phyloP scores from a whole-genome alignment of 352 stramenopile genomes.

The Pilasporangium apinafurcum region DNA sequence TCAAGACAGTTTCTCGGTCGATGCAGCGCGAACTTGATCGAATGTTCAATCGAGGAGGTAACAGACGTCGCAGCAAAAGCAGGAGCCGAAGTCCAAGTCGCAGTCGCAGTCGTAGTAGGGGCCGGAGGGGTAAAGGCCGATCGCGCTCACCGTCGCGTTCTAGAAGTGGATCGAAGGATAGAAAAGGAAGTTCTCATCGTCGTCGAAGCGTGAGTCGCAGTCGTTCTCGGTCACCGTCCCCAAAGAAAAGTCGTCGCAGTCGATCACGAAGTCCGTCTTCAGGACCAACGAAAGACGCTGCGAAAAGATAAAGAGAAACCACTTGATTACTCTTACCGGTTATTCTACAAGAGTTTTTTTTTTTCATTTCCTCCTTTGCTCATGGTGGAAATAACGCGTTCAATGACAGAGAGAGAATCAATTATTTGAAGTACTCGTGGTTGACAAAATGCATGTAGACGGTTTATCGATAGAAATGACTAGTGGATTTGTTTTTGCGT shows the following conservation, averaged over 20 bases:
- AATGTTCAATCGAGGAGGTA: constrained; percentile 69
- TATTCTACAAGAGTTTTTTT: neutral
- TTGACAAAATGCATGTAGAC: too few species aligned
- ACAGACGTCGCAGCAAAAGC: constrained; percentile 31
- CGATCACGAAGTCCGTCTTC: constrained; percentile 36
- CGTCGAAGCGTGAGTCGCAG: constrained; percentile 34
- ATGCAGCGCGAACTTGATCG: constrained; percentile 84
- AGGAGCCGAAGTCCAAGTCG: constrained; percentile 40
- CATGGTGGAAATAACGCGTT: too few species aligned
- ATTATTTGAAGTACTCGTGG: too few species aligned
- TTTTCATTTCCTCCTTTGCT: too few species aligned
- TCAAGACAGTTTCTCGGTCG: constrained; percentile 84
- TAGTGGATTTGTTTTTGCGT: too few species aligned
- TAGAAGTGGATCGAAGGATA: constrained; percentile 32
- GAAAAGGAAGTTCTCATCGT: constrained; percentile 19
- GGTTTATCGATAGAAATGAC: too few species aligned
- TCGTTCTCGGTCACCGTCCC: constrained; percentile 27
- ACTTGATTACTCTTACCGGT: neutral
- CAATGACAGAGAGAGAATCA: too few species aligned
- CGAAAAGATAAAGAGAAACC: neutral
- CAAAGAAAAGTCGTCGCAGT: constrained; percentile 35
- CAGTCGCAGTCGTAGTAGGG: constrained; percentile 34
- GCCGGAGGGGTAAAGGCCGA: constrained; percentile 22
- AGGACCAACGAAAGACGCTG: constrained; percentile 5
- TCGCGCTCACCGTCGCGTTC: constrained; percentile 35